Percentiles rank a stretch among this genome's conserved stretches.
These are phyloP conservation scores for Aeschynomene evenia DNA, from an alignment of 306 rosid genomes.

Conservation along the genomic window DNA sequence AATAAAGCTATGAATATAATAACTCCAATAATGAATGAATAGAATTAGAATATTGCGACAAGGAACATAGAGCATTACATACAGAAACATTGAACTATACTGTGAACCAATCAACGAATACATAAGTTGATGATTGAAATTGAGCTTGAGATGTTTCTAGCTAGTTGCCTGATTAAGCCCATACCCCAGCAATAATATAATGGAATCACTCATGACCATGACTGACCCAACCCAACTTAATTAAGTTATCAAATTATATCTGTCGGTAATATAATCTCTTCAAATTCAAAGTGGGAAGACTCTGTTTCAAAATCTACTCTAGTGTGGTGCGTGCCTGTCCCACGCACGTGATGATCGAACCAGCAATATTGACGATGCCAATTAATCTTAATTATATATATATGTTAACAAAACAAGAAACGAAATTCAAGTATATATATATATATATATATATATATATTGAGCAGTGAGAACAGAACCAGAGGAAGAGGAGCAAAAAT, in stretches of 20 bases:
- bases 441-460: neutral
- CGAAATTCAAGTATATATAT: neutral
- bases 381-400: too few species aligned
- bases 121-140: neutral
- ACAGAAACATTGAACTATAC: neutral
- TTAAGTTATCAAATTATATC: constrained; percentile 18
- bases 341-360: too few species aligned
- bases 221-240: constrained; percentile 9
- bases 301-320: constrained; percentile 26
- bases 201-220: constrained; percentile 15
- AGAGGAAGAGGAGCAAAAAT: constrained; percentile 28
- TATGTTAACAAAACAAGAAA: neutral
- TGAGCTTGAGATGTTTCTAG: neutral
- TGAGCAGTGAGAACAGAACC: too few species aligned
- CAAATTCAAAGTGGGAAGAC: constrained; percentile 37
- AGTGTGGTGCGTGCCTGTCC: constrained; percentile 51
- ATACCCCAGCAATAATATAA: too few species aligned
- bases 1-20: neutral
- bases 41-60: too few species aligned
- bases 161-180: neutral
- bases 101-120: neutral
- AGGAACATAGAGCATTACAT: neutral
- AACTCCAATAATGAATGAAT: neutral
- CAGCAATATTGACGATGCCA: neutral
- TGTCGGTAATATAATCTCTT: neutral